These are phyloP conservation scores for Ascochyta lentis DNA, from an alignment of 2,329 filamentous ascomycete genomes.

Conservation along the genomic window DNA sequence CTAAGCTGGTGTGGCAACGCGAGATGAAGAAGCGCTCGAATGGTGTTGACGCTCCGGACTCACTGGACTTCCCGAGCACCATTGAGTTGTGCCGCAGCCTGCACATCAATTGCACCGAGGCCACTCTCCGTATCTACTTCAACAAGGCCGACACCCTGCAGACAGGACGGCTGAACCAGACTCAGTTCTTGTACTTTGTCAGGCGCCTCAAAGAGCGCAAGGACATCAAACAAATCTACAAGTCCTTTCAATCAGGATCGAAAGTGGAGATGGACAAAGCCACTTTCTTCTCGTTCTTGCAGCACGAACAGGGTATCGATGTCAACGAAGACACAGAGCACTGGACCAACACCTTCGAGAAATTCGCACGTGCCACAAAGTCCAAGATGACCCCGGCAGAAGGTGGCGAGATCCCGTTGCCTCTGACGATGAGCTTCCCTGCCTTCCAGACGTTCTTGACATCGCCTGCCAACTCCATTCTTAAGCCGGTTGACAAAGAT, in stretches of 20 bases:
- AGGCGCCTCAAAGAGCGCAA: constrained; percentile 81
- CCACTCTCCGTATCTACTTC: constrained; percentile 77
- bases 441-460: constrained; percentile 69
- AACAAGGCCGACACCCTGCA: constrained; percentile 70
- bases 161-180: constrained; percentile 73
- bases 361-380: constrained; percentile 59
- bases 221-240: constrained; percentile 79
- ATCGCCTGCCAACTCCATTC: constrained; percentile 66
- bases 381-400: constrained; percentile 52
- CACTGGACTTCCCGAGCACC: constrained; percentile 78
- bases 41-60: constrained; percentile 66
- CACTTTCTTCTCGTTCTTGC: constrained; percentile 80
- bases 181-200: constrained; percentile 85
- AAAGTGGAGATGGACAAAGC: constrained; percentile 70
- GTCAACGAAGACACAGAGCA: constrained; percentile 68
- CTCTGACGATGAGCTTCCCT: constrained; percentile 73
- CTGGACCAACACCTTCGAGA: constrained; percentile 77
- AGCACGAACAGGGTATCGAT: constrained; percentile 76
- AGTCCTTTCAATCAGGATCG: constrained; percentile 60
- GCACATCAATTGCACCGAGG: constrained; percentile 87
- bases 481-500: constrained; percentile 66
- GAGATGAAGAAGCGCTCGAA: constrained; percentile 75
- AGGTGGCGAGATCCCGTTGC: constrained; percentile 48
- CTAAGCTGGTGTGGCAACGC: constrained; percentile 83
- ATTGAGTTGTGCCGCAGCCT: constrained; percentile 85